Evolutionary conservation across 2,329 filamentous ascomycete genomes (phyloP).

Genomic region (Xylaria digitata): DNA sequence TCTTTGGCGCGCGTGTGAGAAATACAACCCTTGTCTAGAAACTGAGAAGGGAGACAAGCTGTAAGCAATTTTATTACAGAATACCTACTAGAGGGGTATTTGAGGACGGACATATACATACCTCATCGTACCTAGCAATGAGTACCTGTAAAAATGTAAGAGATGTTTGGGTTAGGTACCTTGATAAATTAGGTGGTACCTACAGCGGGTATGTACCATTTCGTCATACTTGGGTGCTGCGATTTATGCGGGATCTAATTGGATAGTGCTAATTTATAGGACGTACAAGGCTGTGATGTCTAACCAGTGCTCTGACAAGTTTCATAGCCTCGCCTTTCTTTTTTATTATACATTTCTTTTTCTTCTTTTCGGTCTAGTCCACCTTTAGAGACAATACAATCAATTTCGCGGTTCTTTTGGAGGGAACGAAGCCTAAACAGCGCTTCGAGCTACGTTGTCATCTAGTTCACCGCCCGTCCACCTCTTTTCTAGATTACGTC

Average conservation of each 20-base stretch:
- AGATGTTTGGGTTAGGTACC: no score
- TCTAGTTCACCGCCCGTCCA: slow-evolving; percentile 17
- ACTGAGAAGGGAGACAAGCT: no score
- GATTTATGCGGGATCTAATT: slow-evolving; percentile 20
- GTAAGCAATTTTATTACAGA: no score
- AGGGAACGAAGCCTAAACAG: neutral
- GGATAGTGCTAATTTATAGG: slow-evolving; percentile 20
- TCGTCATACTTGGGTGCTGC: slow-evolving; percentile 16
- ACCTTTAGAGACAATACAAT: neutral
- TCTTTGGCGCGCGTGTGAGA: neutral
- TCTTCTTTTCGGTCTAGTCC: neutral
- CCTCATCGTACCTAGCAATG: neutral
- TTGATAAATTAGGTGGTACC: no score
- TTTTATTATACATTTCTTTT: slow-evolving; percentile 6
- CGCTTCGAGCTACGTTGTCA: neutral
- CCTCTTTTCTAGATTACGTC: slow-evolving; percentile 7
- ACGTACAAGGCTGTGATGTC: slow-evolving; percentile 32
- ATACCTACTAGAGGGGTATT: no score
- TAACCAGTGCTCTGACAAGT: slow-evolving; percentile 7
- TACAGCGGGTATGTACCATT: neutral
- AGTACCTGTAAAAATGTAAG: neutral
- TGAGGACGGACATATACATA: neutral
- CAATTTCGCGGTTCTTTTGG: neutral
- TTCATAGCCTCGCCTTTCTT: slow-evolving; percentile 32
- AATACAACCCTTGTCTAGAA: no score